phyloP scores from a whole-genome alignment of 805 yeast genomes.

The Cyberlindnera amylophila region DNA sequence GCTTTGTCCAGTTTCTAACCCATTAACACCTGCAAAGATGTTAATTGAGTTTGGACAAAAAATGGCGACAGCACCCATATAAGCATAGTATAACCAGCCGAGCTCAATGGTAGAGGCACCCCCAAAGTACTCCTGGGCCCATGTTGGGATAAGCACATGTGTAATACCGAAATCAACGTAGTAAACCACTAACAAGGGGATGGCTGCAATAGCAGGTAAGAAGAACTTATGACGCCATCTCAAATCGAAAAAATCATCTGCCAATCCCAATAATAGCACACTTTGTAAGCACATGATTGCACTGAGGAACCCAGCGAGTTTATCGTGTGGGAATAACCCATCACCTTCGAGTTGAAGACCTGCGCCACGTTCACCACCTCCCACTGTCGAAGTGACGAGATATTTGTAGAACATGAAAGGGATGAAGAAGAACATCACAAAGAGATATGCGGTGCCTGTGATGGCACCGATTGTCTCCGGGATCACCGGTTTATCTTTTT shows the following conservation, averaged over 20 bases:
- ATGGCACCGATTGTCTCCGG: constrained; percentile 95
- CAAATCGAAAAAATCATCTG: constrained; percentile 93
- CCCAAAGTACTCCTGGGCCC: constrained; percentile 45
- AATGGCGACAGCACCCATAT: constrained; percentile 89
- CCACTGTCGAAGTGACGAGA: constrained; percentile 54
- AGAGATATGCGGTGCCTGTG: constrained; percentile 74
- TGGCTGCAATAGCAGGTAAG: constrained; percentile 89
- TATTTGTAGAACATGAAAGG: constrained; percentile 85
- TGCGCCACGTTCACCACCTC: constrained; percentile 53
- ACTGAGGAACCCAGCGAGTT: constrained; percentile 80
- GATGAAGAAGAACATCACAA: constrained; percentile 76
- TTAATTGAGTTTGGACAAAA: constrained; percentile 96
- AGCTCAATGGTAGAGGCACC: constrained; percentile 54
- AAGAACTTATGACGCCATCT: constrained; percentile 98
- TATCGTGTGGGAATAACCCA: constrained; percentile 66
- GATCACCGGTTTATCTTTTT: constrained; percentile 64
- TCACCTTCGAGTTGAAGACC: constrained; percentile 25
- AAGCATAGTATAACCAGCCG: constrained; percentile 74
- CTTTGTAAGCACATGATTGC: constrained; percentile 81
- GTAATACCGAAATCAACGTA: constrained; percentile 94
- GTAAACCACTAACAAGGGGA: constrained; percentile 87
- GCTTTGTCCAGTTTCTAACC: constrained; percentile 94
- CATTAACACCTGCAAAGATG: constrained; percentile 94
- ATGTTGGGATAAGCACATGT: constrained; percentile 70
- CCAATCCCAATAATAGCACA: constrained; percentile 79